phyloP scores from a whole-genome alignment of 805 yeast genomes.

The Suhomyces prunicola region DNA sequence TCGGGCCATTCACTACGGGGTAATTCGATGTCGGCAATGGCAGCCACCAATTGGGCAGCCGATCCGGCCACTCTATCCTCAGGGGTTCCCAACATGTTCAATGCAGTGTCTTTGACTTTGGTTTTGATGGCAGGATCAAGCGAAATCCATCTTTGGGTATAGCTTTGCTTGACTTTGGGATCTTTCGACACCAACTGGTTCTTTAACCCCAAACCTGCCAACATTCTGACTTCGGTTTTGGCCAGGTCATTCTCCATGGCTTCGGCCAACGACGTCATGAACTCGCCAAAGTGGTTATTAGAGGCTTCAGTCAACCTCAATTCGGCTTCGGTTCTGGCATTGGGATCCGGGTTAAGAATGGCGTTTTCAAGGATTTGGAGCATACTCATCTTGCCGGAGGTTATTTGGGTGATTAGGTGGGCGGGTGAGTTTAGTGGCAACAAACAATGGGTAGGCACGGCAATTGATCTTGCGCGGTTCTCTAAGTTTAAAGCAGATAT shows the following conservation, averaged over 20 bases:
- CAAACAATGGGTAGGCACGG: background rate
- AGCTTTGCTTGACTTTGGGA: constrained; percentile 50
- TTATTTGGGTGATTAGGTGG: background rate
- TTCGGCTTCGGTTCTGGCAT: constrained; percentile 74
- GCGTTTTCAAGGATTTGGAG: constrained; percentile 75
- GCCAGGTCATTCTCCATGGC: constrained; percentile 65
- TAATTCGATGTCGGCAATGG: constrained; percentile 93
- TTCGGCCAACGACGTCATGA: constrained; percentile 64
- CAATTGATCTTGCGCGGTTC: background rate
- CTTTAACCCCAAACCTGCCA: constrained; percentile 85
- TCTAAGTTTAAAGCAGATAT: background rate
- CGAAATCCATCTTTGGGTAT: constrained; percentile 71
- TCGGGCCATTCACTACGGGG: constrained; percentile 88
- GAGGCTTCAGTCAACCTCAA: constrained; percentile 69
- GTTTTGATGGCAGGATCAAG: constrained; percentile 53
- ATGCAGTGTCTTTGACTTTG: constrained; percentile 58
- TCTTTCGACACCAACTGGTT: constrained; percentile 87
- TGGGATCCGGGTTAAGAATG: constrained; percentile 63
- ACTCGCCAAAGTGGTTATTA: constrained; percentile 71
- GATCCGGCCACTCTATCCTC: constrained; percentile 80
- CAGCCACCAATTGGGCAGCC: constrained; percentile 92
- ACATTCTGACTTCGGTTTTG: constrained; percentile 79
- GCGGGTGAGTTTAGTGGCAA: background rate
- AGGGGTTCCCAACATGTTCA: constrained; percentile 60
- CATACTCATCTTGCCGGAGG: constrained; percentile 49